Evolutionary conservation across 768 basidiomycete species (phyloP), one percentile per base, ranked within the genome.

Genomic region (Tulasnella sp.): DNA sequence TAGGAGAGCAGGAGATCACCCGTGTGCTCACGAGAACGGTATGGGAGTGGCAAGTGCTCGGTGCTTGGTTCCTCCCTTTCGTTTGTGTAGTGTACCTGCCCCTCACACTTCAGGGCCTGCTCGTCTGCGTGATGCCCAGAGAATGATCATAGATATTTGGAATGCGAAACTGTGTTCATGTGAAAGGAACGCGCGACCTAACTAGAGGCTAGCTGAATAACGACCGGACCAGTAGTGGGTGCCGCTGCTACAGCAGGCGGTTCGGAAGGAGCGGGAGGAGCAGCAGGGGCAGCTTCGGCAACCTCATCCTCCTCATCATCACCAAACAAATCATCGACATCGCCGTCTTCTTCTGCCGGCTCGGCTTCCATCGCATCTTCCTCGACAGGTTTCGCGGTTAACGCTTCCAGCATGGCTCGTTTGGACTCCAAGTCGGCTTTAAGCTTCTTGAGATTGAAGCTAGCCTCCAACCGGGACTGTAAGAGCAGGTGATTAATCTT

Each of bases 391-490:
- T 73, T 68, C n/a, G 70, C 36, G 40, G 71, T 67, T 82, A 94
- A 83, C 79, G 91, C 92, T 79, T 94, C 93, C 75, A 91, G 86
- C 81, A 94, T 93, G 0, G 87, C 87, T 12, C 87, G 84, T 81
- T 96, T 96, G 88, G 91, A 90, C 79, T 96, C 95, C 38, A 96
- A 85, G 81, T 97, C 95, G 42, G 89, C 88, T 14, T 90, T 88
- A 69, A 97, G 86, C 83, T 97, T 97, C 85, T 91, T 93, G 80
- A 96, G 83, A 22, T 58, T 58, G 54, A 58, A 58, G 54, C 93
- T 91, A 81, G 97, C 96, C 82, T 96, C 94, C 83, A 97, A 96
- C 42, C 95, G 95, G 88, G 91, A 92, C 91, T 96, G 80, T 7
- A 25, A 25, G 71, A 77, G 29, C 45, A 36, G 9, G 19, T n/a